Base-by-base conservation (phyloP, 2,329 filamentous ascomycete genomes). In the Aspergillus tubingensis region DNA sequence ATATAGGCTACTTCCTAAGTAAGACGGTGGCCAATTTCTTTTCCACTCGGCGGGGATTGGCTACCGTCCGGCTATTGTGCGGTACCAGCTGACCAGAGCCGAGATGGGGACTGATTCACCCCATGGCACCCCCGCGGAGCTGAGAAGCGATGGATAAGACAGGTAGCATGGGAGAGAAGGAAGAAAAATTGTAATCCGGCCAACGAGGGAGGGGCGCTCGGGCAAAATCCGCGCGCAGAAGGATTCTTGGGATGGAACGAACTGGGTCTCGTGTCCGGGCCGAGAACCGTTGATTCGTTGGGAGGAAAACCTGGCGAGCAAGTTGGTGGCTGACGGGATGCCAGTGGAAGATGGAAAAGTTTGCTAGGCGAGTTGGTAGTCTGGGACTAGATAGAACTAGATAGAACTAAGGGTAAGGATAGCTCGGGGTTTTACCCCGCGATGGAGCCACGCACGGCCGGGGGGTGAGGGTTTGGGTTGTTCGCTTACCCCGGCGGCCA, bases 251-350 rank as follows among this genome's bases (percentile, higher is more conserved):
- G 8, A 27, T 30, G 47, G 47, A 25, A 15, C 30, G 47, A 27
- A 50, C 25, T 50, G 47, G 47, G 47, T 50, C 47, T 50, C 47
- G 47, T 50, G 47, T 50, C 25, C 47, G 47, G 47, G 47, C 47
- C 47, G 47, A 27, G 25, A 50, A 27, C 47, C 47, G n/a, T 50
- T 50, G 23, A 50, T 50, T 50, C 47, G 47, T 27, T 30, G 47
- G 47, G 47, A 27, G 8, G 10, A 2, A 15, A 5, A 32, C 32
- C 32, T 27, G 47, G 25, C 17, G 47, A 50, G 25, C n/a, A 27
- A 17, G 47, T 50, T n/a, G 23, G 47, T 50, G 47, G 47, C 47
- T 50, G 47, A 50, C 47, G 15, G 47, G 47, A 8, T 30, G n/a
- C 47, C 25, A 50, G 23, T 30, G 23, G 23, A 10, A 27, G 23